Evolutionary conservation across 768 basidiomycete species (phyloP).

Genomic region (Ramaria rubella): DNA sequence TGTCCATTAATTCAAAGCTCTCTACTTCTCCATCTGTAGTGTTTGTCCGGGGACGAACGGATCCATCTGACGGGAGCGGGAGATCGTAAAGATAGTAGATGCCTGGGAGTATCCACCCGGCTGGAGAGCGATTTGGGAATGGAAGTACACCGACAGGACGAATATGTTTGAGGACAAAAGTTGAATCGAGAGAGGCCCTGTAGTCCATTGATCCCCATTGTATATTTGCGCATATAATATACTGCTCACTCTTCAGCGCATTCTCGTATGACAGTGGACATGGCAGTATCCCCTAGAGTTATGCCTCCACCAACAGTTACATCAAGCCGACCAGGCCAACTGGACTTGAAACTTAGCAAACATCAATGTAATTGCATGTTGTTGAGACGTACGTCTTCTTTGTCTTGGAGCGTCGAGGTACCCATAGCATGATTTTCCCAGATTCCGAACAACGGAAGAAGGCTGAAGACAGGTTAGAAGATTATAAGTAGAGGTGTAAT

Average conservation of each 20-base stretch:
- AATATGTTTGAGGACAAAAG: constrained; percentile 28
- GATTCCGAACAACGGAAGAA: constrained; percentile 28
- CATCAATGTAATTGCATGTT: no score
- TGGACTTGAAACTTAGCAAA: not conserved
- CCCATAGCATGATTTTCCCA: constrained; percentile 30
- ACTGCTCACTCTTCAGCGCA: constrained; percentile 30
- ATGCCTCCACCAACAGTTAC: constrained; percentile 41
- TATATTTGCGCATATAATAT: no score
- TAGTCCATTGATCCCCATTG: no score
- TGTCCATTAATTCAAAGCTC: constrained; percentile 33
- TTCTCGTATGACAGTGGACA: constrained; percentile 35
- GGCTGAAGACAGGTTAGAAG: constrained; percentile 17
- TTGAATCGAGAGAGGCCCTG: constrained; percentile 30
- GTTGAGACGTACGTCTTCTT: constrained; percentile 29
- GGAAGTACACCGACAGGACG: constrained; percentile 33
- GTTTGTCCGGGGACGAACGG: constrained; percentile 31
- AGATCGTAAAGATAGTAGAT: constrained; percentile 41
- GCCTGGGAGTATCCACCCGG: constrained; percentile 39
- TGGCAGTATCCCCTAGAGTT: constrained; percentile 32
- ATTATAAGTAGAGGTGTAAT: not conserved
- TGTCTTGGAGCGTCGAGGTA: constrained; percentile 34
- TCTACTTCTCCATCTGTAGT: constrained; percentile 37
- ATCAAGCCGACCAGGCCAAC: constrained; percentile 34
- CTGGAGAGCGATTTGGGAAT: constrained; percentile 37
- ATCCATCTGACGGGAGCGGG: constrained; percentile 30